phyloP scores from a whole-genome alignment of 208 protist species.

The Acanthamoeba healyi region DNA sequence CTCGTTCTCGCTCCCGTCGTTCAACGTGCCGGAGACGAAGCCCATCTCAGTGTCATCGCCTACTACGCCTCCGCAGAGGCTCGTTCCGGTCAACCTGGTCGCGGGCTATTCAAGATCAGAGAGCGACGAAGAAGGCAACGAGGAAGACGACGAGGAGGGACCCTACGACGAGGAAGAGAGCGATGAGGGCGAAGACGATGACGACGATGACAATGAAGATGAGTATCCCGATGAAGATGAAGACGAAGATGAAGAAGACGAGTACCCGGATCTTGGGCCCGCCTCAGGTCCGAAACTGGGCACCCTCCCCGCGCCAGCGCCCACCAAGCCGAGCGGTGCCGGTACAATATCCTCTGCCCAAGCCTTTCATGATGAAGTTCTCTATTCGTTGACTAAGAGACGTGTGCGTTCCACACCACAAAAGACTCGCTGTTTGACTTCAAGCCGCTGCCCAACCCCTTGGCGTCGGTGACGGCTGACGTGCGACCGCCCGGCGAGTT shows the following conservation, averaged over 20 bases:
- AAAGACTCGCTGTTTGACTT: constrained; percentile 16
- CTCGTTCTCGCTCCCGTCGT: neutral
- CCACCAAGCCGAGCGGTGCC: neutral
- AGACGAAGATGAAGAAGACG: neutral
- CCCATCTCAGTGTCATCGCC: neutral
- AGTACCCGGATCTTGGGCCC: neutral
- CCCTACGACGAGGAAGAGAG: neutral
- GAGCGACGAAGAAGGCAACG: neutral
- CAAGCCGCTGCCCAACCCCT: neutral
- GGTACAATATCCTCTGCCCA: too few species aligned
- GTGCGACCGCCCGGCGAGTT: neutral
- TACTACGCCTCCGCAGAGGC: neutral
- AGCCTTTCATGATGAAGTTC: too few species aligned
- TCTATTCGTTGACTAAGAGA: too few species aligned
- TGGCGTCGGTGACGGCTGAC: neutral
- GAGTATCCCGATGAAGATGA: neutral
- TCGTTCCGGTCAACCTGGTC: constrained; percentile 11
- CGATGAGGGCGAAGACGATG: neutral
- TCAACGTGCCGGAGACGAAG: constrained; percentile 23
- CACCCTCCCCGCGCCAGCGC: neutral
- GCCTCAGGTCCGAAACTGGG: neutral
- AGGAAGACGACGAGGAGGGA: neutral
- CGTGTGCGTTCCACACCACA: too few species aligned
- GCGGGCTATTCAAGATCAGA: neutral
- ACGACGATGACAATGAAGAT: neutral